Percentiles rank a stretch among this genome's conserved stretches.
phyloP scores from a whole-genome alignment of 1,139 yeast species.

The Kurtzmaniella quercitrusa region DNA sequence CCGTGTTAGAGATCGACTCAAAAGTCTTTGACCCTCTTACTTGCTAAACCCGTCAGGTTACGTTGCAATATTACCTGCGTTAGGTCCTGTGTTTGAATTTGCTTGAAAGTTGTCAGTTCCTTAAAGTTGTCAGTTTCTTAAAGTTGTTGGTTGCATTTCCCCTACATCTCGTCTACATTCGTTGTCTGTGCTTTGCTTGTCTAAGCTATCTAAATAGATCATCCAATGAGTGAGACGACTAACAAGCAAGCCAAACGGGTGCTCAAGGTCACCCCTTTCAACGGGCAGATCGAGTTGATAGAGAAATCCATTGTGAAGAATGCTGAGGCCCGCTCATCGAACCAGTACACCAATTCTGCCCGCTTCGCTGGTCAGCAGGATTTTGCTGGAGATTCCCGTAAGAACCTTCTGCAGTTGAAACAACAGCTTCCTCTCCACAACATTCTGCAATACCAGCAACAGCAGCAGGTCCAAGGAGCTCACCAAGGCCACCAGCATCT shows the following conservation, averaged over 20 bases:
- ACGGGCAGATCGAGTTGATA: constrained; percentile 25
- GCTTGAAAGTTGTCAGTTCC: no score
- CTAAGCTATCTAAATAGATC: no score
- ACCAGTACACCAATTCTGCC: constrained; percentile 7
- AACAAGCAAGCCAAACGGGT: constrained; percentile 19
- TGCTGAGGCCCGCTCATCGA: constrained; percentile 10
- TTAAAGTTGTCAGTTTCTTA: no score
- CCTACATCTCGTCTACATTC: no score
- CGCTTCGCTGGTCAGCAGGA: constrained; percentile 1
- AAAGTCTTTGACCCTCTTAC: neutral
- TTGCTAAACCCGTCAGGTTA: neutral
- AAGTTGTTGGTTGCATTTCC: no score
- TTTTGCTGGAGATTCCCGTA: constrained; percentile 4
- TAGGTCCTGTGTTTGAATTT: neutral
- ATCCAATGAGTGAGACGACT: no score
- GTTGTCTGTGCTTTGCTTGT: no score
- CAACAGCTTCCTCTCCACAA: neutral
- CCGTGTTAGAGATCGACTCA: neutral
- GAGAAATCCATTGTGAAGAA: constrained; percentile 12
- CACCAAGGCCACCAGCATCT: constrained; percentile 11
- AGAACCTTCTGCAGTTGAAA: constrained; percentile 5
- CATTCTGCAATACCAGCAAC: constrained; percentile 9
- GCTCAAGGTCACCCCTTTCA: constrained; percentile 27
- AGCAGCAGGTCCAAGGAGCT: constrained; percentile 7
- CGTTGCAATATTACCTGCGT: no score